Percentiles rank a stretch among this genome's conserved stretches.
Conservation (phyloP, 768 basidiomycete genomes). For the Sistotremastrum suecicum region DNA sequence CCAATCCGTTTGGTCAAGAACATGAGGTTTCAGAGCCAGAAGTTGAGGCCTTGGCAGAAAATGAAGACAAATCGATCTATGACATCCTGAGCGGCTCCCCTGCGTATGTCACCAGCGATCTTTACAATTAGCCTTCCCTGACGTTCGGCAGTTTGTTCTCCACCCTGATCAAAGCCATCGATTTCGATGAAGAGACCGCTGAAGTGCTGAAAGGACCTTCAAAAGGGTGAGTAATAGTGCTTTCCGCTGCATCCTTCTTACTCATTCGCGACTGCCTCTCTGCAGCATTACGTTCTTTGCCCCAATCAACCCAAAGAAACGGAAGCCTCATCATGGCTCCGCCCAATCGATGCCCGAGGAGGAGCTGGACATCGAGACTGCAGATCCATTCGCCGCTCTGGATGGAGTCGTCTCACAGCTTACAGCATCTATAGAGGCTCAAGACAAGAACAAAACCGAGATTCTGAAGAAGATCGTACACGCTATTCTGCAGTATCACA, state of each 20-base stretch:
- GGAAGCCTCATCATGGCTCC: constrained; percentile 10
- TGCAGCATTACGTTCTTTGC: constrained; percentile 42
- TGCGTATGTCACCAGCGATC: neutral
- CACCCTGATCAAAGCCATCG: constrained; percentile 24
- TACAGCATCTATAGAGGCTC: constrained; percentile 15
- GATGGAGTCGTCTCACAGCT: constrained; percentile 4
- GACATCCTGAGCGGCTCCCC: neutral
- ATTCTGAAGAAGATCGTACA: constrained; percentile 40
- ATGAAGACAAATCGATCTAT: neutral
- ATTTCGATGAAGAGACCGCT: constrained; percentile 24
- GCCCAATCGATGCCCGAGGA: constrained; percentile 1
- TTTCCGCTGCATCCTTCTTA: neutral
- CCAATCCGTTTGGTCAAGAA: too few species aligned
- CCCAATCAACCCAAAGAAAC: constrained; percentile 31
- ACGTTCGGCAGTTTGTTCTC: constrained; percentile 15
- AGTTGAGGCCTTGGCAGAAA: too few species aligned
- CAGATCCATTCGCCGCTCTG: neutral
- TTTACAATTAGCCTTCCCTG: neutral
- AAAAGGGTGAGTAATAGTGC: constrained; percentile 15
- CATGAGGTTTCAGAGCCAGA: too few species aligned
- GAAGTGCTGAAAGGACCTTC: constrained; percentile 26
- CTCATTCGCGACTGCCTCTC: neutral
- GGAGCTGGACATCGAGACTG: neutral
- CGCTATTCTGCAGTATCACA: constrained; percentile 43
- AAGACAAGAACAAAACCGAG: constrained; percentile 33